Conservation (phyloP, 2,329 filamentous ascomycete genomes). For the Sarocladium oryzae region DNA sequence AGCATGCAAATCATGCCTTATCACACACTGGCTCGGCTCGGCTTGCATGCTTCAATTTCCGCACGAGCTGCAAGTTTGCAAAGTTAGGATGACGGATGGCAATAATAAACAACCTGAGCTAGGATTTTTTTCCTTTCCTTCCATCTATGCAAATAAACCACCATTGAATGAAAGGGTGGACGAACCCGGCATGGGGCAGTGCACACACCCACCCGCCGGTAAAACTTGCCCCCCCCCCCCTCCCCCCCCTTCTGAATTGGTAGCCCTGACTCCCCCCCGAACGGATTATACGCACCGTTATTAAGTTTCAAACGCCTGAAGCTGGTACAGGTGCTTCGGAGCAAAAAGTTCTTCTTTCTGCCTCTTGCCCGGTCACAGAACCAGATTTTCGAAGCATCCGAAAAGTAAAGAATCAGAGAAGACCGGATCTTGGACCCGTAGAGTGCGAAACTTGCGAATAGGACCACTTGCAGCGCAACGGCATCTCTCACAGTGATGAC, state of each 20-base stretch:
- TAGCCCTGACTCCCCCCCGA: background rate
- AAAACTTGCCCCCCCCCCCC: background rate
- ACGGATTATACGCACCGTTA: background rate
- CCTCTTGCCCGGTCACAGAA: background rate
- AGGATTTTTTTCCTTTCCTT: too few relatives aligned
- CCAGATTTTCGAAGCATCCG: too few relatives aligned
- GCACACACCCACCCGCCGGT: too few relatives aligned
- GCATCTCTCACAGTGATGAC: background rate
- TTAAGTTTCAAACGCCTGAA: slow-evolving; percentile 4
- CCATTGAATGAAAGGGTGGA: background rate
- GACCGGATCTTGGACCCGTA: background rate
- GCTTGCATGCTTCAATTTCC: background rate
- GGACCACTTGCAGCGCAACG: background rate
- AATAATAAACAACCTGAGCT: too few relatives aligned
- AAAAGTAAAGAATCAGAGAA: background rate
- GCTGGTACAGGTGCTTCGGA: background rate
- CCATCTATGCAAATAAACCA: too few relatives aligned
- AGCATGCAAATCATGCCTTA: too few relatives aligned
- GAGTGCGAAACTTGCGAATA: background rate
- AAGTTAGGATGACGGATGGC: too few relatives aligned
- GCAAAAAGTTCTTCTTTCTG: background rate
- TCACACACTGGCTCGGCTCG: too few relatives aligned
- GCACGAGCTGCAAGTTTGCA: background rate
- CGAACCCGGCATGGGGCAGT: background rate
- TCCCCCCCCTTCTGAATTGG: background rate